phyloP scores from a whole-genome alignment of 2,329 filamentous ascomycete genomes.

The Periglandula ipomoeae region DNA sequence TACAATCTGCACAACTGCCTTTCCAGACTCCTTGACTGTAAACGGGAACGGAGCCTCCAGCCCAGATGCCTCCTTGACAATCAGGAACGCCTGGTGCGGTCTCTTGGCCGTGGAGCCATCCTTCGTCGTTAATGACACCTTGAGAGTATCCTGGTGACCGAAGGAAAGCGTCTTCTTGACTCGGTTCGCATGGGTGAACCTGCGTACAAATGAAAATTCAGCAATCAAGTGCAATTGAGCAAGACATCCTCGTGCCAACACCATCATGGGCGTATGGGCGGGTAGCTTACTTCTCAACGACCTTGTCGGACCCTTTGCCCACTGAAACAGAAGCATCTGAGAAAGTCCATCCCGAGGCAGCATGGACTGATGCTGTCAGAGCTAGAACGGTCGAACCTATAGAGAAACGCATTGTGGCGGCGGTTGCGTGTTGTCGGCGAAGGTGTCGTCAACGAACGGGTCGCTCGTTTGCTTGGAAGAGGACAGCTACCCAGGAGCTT shows the following conservation, averaged over 20 bases:
- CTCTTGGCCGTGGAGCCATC: conserved; percentile 71
- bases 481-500: conserved; percentile 17
- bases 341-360: conserved; percentile 60
- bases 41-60: conserved; percentile 84
- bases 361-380: conserved; percentile 40
- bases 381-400: conserved; percentile 32
- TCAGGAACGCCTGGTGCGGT: conserved; percentile 89
- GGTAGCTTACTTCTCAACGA: conserved; percentile 56
- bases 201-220: conserved; percentile 20
- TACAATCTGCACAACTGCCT: conserved; percentile 79
- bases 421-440: conserved; percentile 9
- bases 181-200: conserved; percentile 49
- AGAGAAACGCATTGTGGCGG: conserved; percentile 27
- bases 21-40: conserved; percentile 77
- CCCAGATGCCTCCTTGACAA: conserved; percentile 68
- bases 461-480: conserved; percentile 14
- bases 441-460: conserved; percentile 9
- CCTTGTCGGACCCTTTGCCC: conserved; percentile 52
- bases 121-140: conserved; percentile 71
- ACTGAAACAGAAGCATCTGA: conserved; percentile 62
- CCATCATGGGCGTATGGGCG: background rate
- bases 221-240: background rate
- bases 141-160: conserved; percentile 62
- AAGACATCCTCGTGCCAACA: background rate
- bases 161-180: conserved; percentile 57